Conservation (phyloP, 1,284 basidiomycete genomes). For the Vanrija pseudolonga region DNA sequence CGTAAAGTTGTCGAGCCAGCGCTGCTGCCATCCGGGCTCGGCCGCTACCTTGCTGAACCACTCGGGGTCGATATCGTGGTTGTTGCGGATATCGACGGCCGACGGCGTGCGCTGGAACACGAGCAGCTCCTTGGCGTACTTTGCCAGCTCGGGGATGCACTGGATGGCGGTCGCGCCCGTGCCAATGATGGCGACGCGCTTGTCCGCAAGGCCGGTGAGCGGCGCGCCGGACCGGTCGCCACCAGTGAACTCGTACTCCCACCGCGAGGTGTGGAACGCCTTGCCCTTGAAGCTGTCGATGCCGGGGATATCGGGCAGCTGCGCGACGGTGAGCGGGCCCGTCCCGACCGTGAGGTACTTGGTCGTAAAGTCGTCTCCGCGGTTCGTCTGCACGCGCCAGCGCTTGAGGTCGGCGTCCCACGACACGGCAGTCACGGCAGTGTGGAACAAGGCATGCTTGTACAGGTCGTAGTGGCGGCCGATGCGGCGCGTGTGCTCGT, state of each 20-base stretch:
- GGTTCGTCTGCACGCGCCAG: background rate
- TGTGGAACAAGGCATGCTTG: background rate
- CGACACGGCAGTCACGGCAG: background rate
- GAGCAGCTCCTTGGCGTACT: background rate
- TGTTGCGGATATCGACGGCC: background rate
- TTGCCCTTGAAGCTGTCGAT: slow-evolving; percentile 22
- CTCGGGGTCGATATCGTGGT: background rate
- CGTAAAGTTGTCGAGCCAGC: background rate
- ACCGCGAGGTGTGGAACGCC: slow-evolving; percentile 23
- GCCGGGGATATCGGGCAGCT: slow-evolving; percentile 24
- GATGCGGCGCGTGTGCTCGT: background rate
- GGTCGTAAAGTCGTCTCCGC: background rate
- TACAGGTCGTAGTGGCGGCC: background rate
- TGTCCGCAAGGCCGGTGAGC: background rate
- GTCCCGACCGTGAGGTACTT: background rate
- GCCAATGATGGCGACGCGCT: background rate
- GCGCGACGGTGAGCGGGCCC: background rate
- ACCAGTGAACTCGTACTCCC: slow-evolving; percentile 10
- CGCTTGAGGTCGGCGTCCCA: background rate
- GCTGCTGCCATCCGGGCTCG: background rate
- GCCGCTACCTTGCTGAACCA: background rate
- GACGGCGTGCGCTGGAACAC: slow-evolving; percentile 1
- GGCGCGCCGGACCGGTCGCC: background rate
- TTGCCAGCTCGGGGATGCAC: background rate
- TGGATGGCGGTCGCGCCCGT: slow-evolving; percentile 2